phyloP scores from a whole-genome alignment of 2,329 filamentous ascomycete species.

The Aspergillus uvarum region DNA sequence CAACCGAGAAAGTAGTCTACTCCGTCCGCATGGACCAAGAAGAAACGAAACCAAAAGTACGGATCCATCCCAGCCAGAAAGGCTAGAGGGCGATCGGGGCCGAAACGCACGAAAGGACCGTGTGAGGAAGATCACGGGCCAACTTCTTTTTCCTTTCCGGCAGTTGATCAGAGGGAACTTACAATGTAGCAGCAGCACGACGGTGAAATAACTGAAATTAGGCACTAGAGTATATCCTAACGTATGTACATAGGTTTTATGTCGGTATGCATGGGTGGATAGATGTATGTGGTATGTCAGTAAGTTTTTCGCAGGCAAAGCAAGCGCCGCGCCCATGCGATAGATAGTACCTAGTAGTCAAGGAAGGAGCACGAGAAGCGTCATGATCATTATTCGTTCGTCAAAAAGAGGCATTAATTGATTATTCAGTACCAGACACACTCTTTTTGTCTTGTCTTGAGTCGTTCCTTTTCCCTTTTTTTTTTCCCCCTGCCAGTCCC shows the following conservation, averaged over 20 bases:
- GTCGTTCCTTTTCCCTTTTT: slow-evolving; percentile 14
- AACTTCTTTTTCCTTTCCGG: not conserved
- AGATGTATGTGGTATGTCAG: not conserved
- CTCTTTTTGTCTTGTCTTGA: not conserved
- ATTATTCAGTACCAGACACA: not conserved
- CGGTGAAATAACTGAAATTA: too few relatives aligned
- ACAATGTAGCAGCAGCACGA: too few relatives aligned
- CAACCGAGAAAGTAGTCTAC: not conserved
- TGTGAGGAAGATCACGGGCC: not conserved
- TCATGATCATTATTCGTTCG: slow-evolving; percentile 9
- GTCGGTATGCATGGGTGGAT: not conserved
- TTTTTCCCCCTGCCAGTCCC: slow-evolving; percentile 12
- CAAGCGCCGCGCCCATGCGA: not conserved
- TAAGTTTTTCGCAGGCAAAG: not conserved
- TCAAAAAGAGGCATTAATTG: slow-evolving; percentile 3
- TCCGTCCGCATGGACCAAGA: not conserved
- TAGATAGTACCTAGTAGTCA: not conserved
- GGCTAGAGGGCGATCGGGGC: too few relatives aligned
- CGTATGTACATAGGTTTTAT: not conserved
- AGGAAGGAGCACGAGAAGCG: slow-evolving; percentile 1
- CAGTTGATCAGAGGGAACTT: too few relatives aligned
- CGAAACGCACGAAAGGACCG: too few relatives aligned
- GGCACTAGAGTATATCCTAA: not conserved
- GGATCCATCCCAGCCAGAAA: not conserved
- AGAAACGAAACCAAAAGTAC: not conserved